Base-by-base conservation (phyloP, 139 green algal genomes). In the Closterium sp. region DNA sequence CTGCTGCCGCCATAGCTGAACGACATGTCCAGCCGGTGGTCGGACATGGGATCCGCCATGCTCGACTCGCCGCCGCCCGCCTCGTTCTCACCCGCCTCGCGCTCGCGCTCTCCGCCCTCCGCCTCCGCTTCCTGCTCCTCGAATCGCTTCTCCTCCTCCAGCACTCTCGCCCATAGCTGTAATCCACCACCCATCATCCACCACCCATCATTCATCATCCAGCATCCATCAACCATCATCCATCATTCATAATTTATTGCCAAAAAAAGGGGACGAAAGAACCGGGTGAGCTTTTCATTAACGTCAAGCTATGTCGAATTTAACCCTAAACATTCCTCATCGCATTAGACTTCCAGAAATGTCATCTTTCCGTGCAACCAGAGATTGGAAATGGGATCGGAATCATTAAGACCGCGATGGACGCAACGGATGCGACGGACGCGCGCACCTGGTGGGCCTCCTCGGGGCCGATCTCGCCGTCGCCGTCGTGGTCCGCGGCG, bases 1-100 rank as follows among this genome's bases (percentile, higher is more conserved):
- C 85, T 93, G 90, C 34, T 93, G 34, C 90, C 90, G 28, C 90
- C 90, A 29, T 93, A 93, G 85, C 32, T 90, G 85, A 93, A 93
- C 0, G 70, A 0, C 21, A 86, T 27, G 3, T 93, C 28, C 45
- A 88, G 28, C 13, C 50, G 34, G 42, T 93, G 90, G 31, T 62
- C 22, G 31, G 29, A 7, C 13, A 87, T n/a, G 30, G 62, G 90
- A 21, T 93, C 90, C 87, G 79, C n/a, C 24, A 88, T 90, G 70
- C n/a, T 93, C 31, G 90, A 28, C 19, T 93, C 85, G n/a, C 79
- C 89, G 89, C 89, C 31, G 85, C 85, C 27, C 0, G 28, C 1
- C 85, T 87, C 85, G 28, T 9, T 17, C 1, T 87, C 85, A 29
- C 85, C 28, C 10, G 13, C n/a, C 1, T 21, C 85, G 10, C 21